phyloP scores from a whole-genome alignment of 192 early-diverging fungal species.

The Coemansia furcata region DNA sequence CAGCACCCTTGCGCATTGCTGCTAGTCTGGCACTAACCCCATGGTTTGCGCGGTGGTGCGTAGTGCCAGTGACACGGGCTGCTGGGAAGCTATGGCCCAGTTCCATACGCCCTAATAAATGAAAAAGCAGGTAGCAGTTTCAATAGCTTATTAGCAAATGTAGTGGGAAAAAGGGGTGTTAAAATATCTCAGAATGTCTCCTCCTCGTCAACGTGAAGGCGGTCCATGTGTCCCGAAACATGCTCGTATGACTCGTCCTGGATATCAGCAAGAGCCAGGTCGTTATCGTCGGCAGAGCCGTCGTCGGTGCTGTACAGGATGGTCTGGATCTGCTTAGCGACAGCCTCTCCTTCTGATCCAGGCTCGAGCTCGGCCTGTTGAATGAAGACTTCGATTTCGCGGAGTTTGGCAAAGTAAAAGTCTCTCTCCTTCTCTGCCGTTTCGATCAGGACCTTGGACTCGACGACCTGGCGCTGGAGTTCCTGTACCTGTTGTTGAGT shows the following conservation, averaged over 20 bases:
- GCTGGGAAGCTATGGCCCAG: not conserved
- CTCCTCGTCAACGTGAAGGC: constrained; percentile 39
- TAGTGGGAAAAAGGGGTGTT: not conserved
- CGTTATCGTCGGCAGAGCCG: constrained; percentile 19
- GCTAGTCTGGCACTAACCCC: constrained; percentile 41
- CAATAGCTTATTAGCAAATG: not conserved
- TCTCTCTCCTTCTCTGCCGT: constrained; percentile 96
- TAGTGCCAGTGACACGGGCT: constrained; percentile 22
- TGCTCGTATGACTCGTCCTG: constrained; percentile 22
- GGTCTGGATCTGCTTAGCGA: constrained; percentile 75
- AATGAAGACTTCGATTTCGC: constrained; percentile 91
- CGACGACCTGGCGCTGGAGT: constrained; percentile 73
- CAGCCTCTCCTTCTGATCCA: constrained; percentile 51
- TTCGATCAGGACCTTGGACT: constrained; percentile 83
- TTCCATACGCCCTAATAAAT: not conserved
- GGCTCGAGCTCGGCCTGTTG: constrained; percentile 69
- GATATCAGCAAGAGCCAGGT: not conserved
- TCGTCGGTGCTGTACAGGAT: constrained; percentile 92
- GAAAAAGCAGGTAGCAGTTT: not conserved
- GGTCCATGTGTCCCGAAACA: constrained; percentile 24
- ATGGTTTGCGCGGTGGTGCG: constrained; percentile 16
- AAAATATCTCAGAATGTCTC: constrained; percentile 33
- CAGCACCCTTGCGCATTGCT: constrained; percentile 32
- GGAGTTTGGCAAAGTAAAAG: constrained; percentile 93
- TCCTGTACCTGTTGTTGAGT: constrained; percentile 63